A percentile compares a stretch with the other conserved stretches of the same genome.
Conservation (phyloP, 2,329 filamentous ascomycete genomes). For the Epichloe coenophiala region DNA sequence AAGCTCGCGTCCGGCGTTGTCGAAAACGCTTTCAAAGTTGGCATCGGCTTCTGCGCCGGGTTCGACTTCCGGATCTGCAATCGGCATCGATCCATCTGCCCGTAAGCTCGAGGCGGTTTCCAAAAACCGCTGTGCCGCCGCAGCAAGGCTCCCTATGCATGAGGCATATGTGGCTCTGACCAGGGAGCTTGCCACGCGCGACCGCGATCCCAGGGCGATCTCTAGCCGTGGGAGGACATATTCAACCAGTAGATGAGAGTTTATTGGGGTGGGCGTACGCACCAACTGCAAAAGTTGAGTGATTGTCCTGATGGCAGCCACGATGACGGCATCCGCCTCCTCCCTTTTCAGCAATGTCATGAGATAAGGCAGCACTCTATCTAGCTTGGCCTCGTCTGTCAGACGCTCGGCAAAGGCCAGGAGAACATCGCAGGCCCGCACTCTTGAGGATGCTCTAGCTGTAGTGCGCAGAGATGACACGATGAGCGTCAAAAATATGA, state of each 20-base stretch:
- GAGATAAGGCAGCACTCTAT: slow-evolving; percentile 82
- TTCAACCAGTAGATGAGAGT: slow-evolving; percentile 55
- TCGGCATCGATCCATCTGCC: slow-evolving; percentile 67
- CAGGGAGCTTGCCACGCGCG: slow-evolving; percentile 46
- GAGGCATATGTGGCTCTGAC: slow-evolving; percentile 87
- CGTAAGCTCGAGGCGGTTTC: slow-evolving; percentile 83
- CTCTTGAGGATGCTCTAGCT: slow-evolving; percentile 70
- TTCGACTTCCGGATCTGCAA: slow-evolving; percentile 68
- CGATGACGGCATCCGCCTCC: slow-evolving; percentile 68
- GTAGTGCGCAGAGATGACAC: slow-evolving; percentile 84
- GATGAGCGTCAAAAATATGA: slow-evolving; percentile 83
- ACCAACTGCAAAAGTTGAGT: slow-evolving; percentile 83
- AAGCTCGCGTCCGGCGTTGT: slow-evolving; percentile 72
- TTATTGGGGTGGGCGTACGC: slow-evolving; percentile 68
- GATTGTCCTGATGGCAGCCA: slow-evolving; percentile 73
- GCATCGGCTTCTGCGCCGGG: slow-evolving; percentile 52
- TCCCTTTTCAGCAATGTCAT: slow-evolving; percentile 66
- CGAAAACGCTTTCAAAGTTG: slow-evolving; percentile 72
- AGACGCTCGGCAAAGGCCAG: slow-evolving; percentile 82
- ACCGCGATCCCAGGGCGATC: slow-evolving; percentile 32
- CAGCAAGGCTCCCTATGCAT: slow-evolving; percentile 77
- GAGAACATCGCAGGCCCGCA: slow-evolving; percentile 82
- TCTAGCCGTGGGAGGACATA: slow-evolving; percentile 55
- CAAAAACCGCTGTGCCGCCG: slow-evolving; percentile 71
- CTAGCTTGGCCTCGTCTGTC: slow-evolving; percentile 90